A percentile compares a stretch with the other conserved stretches of the same genome.
Conservation (phyloP, 768 basidiomycete genomes). For the Dioszegia hungarica region DNA sequence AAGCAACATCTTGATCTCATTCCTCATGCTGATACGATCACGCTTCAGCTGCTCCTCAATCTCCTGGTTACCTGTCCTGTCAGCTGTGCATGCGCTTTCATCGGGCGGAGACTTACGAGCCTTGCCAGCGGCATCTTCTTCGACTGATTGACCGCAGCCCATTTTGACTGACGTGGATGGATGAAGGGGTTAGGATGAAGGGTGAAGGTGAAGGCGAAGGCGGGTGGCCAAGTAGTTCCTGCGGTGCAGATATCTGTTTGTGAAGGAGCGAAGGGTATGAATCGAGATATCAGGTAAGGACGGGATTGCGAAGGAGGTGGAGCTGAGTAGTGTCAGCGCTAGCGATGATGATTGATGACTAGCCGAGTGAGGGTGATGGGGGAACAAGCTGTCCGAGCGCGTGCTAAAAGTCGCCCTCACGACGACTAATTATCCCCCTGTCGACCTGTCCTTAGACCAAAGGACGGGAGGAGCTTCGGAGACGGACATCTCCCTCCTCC, state of each 20-base stretch:
- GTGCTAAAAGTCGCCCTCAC: no score
- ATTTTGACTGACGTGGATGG: conserved; percentile 17
- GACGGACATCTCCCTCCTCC: no score
- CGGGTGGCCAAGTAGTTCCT: no score
- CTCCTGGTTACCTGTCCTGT: conserved; percentile 42
- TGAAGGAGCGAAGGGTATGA: not conserved
- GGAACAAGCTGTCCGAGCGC: no score
- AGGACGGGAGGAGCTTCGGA: no score
- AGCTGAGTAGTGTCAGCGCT: no score
- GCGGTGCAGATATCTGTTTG: not conserved
- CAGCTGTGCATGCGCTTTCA: not conserved
- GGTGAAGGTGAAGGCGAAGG: not conserved
- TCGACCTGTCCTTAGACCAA: no score
- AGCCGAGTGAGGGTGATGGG: no score
- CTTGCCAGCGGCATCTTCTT: conserved; percentile 45
- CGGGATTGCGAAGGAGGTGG: no score
- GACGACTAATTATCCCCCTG: no score
- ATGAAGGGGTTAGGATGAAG: not conserved
- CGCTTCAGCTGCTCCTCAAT: conserved; percentile 47
- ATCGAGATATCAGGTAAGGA: not conserved
- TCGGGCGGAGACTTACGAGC: conserved; percentile 26
- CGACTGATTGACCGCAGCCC: conserved; percentile 46
- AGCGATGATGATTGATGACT: no score
- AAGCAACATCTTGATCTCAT: conserved; percentile 74
- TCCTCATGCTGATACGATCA: conserved; percentile 40